Base-by-base conservation (phyloP, 345 rosid genomes). In the Lumnitzera littorea region DNA sequence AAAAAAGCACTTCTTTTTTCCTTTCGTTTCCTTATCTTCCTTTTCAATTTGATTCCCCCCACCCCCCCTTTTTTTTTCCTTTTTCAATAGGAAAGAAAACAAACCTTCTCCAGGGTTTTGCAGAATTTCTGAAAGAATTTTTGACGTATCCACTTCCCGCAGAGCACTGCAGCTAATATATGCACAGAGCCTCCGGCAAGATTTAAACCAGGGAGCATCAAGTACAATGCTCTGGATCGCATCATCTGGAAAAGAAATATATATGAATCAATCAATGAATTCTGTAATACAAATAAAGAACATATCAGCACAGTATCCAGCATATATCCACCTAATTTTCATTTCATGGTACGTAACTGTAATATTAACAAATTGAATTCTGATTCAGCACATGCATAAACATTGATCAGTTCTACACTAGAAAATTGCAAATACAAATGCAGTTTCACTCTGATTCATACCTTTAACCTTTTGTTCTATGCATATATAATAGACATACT, bases 151-250 rank as follows among this genome's bases (percentile, higher is more conserved):
- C n/a, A 94, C 99, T 78, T 94, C 99, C 24, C 85, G 73, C 51
- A 90, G 65, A 60, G 92, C 78, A 53, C 73, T 79, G 82, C 97
- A 88, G 76, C 92, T 86, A 68, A 90, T 80, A 70, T 88, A 94
- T 56, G 96, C 96, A 64, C 99, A 88, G 66, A 94, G 56, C 48
- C 92, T 72, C 82, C 62, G 55, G 64, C 87, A 69, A 47, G 92
- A 88, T 66, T 78, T 88, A 73, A 94, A 91, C 97, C 91, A 94
- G 10, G 85, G 88, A 67, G 96, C 77, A 70, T 82, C 88, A 70
- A 86, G 68, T 62, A 88, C 84, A 72, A 73, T 69, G 15, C 68
- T 82, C 72, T 88, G 92, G 61, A 91, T 88, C 3, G 78, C 80
- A 51, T 80, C 77, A 62, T 94, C 97, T 94, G 67, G 24, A 24